Evolutionary conservation across 257 asterid genomes (phyloP).

Genomic region (Penstemon barbatus): DNA sequence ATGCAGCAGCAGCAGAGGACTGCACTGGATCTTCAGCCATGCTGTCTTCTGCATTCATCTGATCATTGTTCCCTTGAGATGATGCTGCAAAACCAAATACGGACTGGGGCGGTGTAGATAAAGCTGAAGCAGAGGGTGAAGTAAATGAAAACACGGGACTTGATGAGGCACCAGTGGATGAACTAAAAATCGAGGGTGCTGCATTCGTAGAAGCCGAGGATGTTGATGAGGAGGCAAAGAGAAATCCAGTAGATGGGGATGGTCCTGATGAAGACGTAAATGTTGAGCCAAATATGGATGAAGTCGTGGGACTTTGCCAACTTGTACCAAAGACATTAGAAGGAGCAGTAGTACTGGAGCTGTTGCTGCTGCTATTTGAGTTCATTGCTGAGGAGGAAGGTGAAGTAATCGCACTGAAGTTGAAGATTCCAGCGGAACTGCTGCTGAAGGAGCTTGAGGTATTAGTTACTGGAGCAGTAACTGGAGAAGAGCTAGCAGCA

Average conservation of each 20-base stretch:
- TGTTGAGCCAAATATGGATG: conserved; percentile 43
- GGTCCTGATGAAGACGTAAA: conserved; percentile 27
- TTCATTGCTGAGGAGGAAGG: conserved; percentile 45
- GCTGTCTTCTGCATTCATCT: conserved; percentile 77
- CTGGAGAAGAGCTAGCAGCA: conserved; percentile 30
- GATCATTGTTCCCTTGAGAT: conserved; percentile 55
- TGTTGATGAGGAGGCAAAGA: conserved; percentile 46
- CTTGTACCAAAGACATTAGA: conserved; percentile 45
- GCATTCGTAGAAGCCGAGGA: conserved; percentile 39
- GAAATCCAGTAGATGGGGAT: conserved; percentile 45
- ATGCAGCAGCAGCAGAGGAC: conserved; percentile 39
- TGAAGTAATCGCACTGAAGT: conserved; percentile 43
- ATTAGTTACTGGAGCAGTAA: conserved; percentile 26
- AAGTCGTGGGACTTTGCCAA: conserved; percentile 36
- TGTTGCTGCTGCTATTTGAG: conserved; percentile 38
- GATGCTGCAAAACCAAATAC: conserved; percentile 43
- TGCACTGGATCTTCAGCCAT: conserved; percentile 92
- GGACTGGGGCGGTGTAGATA: conserved; percentile 33
- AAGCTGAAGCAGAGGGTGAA: conserved; percentile 36
- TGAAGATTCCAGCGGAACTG: conserved; percentile 31
- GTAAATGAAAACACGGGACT: conserved; percentile 43
- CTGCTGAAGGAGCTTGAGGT: conserved; percentile 30
- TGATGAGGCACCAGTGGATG: conserved; percentile 39
- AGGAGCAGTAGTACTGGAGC: conserved; percentile 14
- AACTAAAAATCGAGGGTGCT: conserved; percentile 37